These are phyloP conservation scores for Chrysoporthe puriensis DNA, from an alignment of 2,329 filamentous ascomycete species.

Conservation along the genomic window DNA sequence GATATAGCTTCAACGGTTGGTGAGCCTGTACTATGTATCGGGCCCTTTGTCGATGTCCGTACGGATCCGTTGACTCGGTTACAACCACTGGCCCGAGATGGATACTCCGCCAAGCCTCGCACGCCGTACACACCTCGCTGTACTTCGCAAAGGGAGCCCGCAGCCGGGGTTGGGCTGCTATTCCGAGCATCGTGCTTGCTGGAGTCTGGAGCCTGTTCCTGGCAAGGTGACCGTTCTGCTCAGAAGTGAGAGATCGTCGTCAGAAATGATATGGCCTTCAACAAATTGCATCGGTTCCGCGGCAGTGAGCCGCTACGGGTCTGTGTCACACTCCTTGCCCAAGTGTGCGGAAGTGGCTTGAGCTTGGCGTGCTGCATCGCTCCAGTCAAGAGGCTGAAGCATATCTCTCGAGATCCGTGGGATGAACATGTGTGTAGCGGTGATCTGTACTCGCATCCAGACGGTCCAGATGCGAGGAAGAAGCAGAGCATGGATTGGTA, in stretches of 20 bases:
- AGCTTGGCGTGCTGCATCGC: constrained; percentile 2
- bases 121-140: neutral
- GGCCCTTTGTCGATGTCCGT: neutral
- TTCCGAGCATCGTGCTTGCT: neutral
- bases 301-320: constrained; percentile 18
- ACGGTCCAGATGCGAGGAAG: neutral
- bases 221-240: neutral
- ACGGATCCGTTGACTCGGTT: no score
- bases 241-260: constrained; percentile 29
- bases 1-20: constrained; percentile 18
- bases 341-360: constrained; percentile 5
- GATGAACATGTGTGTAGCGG: neutral
- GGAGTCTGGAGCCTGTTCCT: neutral
- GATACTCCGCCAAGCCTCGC: neutral
- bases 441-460: neutral
- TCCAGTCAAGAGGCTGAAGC: constrained; percentile 18
- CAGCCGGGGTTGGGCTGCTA: neutral
- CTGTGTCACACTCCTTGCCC: constrained; percentile 15
- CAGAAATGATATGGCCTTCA: constrained; percentile 18
- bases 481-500: neutral
- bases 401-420: constrained; percentile 17
- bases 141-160: neutral
- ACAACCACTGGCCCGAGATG: neutral
- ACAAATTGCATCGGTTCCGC: neutral
- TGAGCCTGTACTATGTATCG: constrained; percentile 6